phyloP scores from a whole-genome alignment of 345 rosid species.

The Camelina laxa region DNA sequence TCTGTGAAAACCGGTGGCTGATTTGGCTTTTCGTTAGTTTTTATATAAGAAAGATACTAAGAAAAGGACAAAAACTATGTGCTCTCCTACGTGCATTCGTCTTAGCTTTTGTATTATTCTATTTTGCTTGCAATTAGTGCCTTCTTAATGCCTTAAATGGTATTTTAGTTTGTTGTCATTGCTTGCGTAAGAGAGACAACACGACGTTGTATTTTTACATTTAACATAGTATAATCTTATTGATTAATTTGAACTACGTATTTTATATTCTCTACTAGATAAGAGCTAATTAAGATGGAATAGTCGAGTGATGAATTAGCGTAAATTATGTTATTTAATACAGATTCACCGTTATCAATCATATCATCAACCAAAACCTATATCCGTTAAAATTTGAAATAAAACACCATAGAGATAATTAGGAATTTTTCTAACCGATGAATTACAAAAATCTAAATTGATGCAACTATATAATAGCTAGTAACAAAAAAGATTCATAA shows the following conservation, averaged over 20 bases:
- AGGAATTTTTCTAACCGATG: background rate
- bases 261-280: background rate
- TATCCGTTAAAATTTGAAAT: background rate
- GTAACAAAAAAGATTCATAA: background rate
- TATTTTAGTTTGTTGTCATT: background rate
- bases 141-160: background rate
- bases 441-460: background rate
- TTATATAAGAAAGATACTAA: background rate
- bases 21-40: slow-evolving; percentile 29
- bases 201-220: background rate
- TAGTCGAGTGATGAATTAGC: background rate
- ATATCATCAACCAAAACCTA: background rate
- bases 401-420: too few species aligned
- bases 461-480: background rate
- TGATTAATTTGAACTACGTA: background rate
- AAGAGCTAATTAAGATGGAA: background rate
- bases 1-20: slow-evolving; percentile 43
- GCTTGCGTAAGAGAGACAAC: slow-evolving; percentile 3
- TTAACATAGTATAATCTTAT: background rate
- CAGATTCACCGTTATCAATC: background rate
- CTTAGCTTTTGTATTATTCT: background rate
- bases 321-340: too few species aligned
- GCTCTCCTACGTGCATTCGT: slow-evolving; percentile 34
- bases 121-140: slow-evolving; percentile 17
- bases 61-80: slow-evolving; percentile 35